Evolutionary conservation across 2,329 filamentous ascomycete genomes (phyloP).

Genomic region (Colletotrichum sp.): DNA sequence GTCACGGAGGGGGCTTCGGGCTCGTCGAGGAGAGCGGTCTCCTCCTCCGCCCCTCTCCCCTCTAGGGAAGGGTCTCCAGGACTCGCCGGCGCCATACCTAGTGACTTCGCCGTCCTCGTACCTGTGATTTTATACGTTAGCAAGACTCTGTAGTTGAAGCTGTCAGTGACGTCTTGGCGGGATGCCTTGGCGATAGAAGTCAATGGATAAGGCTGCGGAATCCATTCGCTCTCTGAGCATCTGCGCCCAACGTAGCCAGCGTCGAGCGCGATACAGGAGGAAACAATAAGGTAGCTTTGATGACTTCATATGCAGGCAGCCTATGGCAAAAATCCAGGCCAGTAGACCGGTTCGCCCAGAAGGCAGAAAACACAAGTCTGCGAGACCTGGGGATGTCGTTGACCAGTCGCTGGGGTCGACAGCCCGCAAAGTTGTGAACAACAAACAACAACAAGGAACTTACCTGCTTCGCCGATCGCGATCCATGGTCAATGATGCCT

Average conservation of each 20-base stretch:
- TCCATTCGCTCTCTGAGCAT: background rate
- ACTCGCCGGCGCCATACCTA: conserved; percentile 66
- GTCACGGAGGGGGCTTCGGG: conserved; percentile 30
- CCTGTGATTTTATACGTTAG: conserved; percentile 35
- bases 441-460: conserved; percentile 9
- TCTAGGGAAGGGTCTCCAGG: conserved; percentile 63
- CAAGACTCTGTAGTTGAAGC: background rate
- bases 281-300: background rate
- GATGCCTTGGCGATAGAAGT: background rate
- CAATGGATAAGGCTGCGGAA: background rate
- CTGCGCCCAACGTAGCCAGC: background rate
- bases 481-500: conserved; percentile 31
- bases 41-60: conserved; percentile 8
- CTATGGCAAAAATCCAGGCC: background rate
- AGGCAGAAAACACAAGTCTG: background rate
- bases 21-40: conserved; percentile 49
- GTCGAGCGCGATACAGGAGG: background rate
- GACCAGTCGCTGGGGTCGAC: background rate
- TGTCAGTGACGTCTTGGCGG: background rate
- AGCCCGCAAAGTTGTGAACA: background rate
- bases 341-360: background rate
- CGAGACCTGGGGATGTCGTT: background rate
- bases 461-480: conserved; percentile 43
- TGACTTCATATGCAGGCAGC: background rate
- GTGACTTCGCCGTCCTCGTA: conserved; percentile 68